phyloP scores from a whole-genome alignment of 768 basidiomycete genomes.

The Russula sp. region DNA sequence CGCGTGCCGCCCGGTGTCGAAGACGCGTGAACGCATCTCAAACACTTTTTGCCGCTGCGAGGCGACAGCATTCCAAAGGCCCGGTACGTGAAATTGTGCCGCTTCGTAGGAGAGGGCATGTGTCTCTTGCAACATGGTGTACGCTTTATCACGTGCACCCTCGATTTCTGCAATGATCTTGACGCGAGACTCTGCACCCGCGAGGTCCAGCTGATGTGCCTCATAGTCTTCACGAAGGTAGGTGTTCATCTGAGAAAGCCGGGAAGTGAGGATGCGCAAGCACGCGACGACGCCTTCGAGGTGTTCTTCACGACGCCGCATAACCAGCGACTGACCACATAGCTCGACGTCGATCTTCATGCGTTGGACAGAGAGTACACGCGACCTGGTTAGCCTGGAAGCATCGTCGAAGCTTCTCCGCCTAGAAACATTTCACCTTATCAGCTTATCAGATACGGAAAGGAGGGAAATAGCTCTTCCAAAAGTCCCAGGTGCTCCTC shows the following conservation, averaged over 20 bases:
- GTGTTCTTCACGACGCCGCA: slow-evolving; percentile 61
- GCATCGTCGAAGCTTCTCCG: slow-evolving; percentile 65
- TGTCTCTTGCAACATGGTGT: slow-evolving; percentile 51
- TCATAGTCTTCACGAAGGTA: slow-evolving; percentile 54
- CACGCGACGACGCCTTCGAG: slow-evolving; percentile 55
- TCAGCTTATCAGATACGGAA: not conserved
- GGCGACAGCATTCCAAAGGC: slow-evolving; percentile 59
- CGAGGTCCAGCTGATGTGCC: slow-evolving; percentile 40
- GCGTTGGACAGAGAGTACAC: slow-evolving; percentile 47
- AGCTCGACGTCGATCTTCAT: slow-evolving; percentile 78
- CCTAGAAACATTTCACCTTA: slow-evolving; percentile 26
- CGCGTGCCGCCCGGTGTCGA: slow-evolving; percentile 50
- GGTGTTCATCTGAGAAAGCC: slow-evolving; percentile 48
- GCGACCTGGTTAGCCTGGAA: slow-evolving; percentile 39
- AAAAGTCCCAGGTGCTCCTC: not conserved
- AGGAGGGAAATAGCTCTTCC: not conserved
- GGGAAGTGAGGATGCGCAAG: slow-evolving; percentile 47
- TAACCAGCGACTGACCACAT: slow-evolving; percentile 63
- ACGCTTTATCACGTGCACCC: slow-evolving; percentile 40
- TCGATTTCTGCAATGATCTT: slow-evolving; percentile 46
- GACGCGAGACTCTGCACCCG: slow-evolving; percentile 40
- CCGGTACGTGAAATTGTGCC: slow-evolving; percentile 56
- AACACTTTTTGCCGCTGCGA: slow-evolving; percentile 57
- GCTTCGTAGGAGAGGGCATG: slow-evolving; percentile 66
- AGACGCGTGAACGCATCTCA: slow-evolving; percentile 57